phyloP scores from a whole-genome alignment of 2,329 filamentous ascomycete species.

The Epichloe coenophiala region DNA sequence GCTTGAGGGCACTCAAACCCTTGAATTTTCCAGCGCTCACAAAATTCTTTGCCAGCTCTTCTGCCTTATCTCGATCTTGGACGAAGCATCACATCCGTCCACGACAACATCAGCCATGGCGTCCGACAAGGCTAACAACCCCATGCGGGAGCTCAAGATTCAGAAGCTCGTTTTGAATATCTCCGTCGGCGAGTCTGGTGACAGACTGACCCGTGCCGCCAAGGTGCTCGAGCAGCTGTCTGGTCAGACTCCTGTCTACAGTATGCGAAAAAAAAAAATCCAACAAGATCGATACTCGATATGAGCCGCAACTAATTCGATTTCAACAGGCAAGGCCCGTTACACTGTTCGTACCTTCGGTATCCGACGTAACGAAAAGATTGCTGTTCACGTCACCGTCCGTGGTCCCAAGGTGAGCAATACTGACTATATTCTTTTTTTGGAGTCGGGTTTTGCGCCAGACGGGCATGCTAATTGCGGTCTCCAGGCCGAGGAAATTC shows the following conservation, averaged over 20 bases:
- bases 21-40: constrained; percentile 24
- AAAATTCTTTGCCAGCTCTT: constrained; percentile 18
- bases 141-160: constrained; percentile 99
- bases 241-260: constrained; percentile 99
- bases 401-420: constrained; percentile 64
- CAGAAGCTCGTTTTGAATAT: constrained; percentile 99
- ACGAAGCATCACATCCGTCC: constrained; percentile 23
- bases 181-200: constrained; percentile 99
- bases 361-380: constrained; percentile 99
- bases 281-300: background rate
- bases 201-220: constrained; percentile 98
- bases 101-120: constrained; percentile 27
- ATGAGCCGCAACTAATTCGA: constrained; percentile 8
- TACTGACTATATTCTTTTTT: background rate
- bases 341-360: constrained; percentile 99
- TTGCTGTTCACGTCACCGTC: constrained; percentile 97
- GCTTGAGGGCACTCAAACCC: constrained; percentile 29
- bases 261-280: constrained; percentile 34
- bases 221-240: constrained; percentile 99
- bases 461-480: constrained; percentile 12
- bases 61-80: constrained; percentile 15
- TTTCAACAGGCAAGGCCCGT: constrained; percentile 76
- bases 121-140: constrained; percentile 85
- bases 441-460: background rate
- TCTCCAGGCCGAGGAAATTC: constrained; percentile 82